Percentiles rank a stretch among this genome's conserved stretches.
phyloP scores from a whole-genome alignment of 1,284 basidiomycete species.

The Porodaedalea pini region DNA sequence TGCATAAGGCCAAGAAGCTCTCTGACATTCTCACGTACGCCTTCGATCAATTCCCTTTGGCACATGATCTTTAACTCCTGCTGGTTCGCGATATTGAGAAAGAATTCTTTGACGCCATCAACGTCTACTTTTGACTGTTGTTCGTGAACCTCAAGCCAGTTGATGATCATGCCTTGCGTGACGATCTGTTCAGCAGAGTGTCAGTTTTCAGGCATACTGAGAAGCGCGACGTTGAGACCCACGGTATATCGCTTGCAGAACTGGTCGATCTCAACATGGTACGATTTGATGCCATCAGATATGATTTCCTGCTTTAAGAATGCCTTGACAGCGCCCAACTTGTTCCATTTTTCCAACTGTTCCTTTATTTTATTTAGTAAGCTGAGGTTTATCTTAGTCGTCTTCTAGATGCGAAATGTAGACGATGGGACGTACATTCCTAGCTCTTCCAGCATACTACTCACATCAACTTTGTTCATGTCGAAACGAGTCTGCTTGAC shows the following conservation, averaged over 20 bases:
- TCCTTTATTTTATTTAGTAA: constrained; percentile 35
- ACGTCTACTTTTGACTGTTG: too few species aligned
- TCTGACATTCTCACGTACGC: too few species aligned
- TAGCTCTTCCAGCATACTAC: not conserved
- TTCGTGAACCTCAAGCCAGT: constrained; percentile 26
- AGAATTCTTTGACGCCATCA: too few species aligned
- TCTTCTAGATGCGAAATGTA: too few species aligned
- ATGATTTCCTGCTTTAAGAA: constrained; percentile 44
- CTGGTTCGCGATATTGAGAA: too few species aligned
- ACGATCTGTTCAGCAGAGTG: not conserved
- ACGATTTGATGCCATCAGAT: constrained; percentile 38
- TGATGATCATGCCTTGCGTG: constrained; percentile 38
- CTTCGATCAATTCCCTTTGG: too few species aligned
- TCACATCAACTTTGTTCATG: not conserved
- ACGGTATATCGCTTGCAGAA: constrained; percentile 41
- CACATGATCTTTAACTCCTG: too few species aligned
- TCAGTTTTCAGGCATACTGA: not conserved
- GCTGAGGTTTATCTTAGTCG: constrained; percentile 27
- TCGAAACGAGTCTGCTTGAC: not conserved
- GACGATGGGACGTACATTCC: not conserved
- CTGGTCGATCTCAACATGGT: constrained; percentile 39
- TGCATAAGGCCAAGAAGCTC: too few species aligned
- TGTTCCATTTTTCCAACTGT: constrained; percentile 41
- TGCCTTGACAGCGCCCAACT: constrained; percentile 34
- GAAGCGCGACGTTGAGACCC: not conserved